Percentiles rank a stretch among this genome's conserved stretches.
Conservation (phyloP, 2,329 filamentous ascomycete species). For the Nemania abortiva region DNA sequence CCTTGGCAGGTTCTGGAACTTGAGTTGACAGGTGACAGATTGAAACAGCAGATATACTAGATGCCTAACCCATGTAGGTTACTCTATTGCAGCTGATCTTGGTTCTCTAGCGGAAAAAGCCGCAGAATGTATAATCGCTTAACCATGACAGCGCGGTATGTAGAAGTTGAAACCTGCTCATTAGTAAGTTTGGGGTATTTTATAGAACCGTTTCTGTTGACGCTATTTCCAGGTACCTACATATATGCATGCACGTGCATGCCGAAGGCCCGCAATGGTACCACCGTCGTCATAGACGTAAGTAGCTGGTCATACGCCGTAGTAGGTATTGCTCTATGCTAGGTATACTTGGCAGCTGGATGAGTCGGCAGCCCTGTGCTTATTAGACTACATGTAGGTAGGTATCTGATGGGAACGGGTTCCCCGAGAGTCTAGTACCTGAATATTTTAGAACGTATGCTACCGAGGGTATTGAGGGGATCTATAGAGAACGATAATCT, state of each 20-base stretch:
- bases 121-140: background rate
- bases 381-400: too few species aligned
- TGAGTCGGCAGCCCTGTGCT: too few species aligned
- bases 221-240: background rate
- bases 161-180: background rate
- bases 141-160: background rate
- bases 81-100: background rate
- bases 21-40: conserved; percentile 1
- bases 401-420: too few species aligned
- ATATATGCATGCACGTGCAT: background rate
- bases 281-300: background rate
- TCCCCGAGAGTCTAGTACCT: too few species aligned
- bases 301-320: too few species aligned
- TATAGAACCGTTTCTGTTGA: background rate
- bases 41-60: background rate
- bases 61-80: too few species aligned
- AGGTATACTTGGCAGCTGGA: background rate
- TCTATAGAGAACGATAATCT: too few species aligned
- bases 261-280: background rate
- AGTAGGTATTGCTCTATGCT: background rate
- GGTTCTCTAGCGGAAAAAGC: background rate
- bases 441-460: too few species aligned
- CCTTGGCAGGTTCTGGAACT: background rate
- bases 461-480: too few species aligned
- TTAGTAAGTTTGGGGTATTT: background rate